A percentile compares a stretch with the other conserved stretches of the same genome.
phyloP scores from a whole-genome alignment of 1,284 basidiomycete species.

The Bjerkandera adusta region DNA sequence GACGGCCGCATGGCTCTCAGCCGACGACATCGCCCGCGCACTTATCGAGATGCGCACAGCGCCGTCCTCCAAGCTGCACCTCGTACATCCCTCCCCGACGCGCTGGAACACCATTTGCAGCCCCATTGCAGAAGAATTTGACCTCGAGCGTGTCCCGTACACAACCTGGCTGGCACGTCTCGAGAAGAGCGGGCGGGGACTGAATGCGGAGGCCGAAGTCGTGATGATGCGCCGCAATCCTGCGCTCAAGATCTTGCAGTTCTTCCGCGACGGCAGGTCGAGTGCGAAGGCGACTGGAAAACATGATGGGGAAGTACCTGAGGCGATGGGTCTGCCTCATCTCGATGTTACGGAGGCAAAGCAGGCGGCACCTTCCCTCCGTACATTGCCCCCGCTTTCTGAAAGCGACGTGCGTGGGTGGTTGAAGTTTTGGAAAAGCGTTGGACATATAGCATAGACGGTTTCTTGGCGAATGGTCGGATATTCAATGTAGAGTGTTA shows the following conservation, averaged over 20 bases:
- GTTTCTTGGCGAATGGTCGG: too few species aligned
- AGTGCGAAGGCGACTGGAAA: background rate
- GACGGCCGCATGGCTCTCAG: slow-evolving; percentile 21
- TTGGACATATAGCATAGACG: too few species aligned
- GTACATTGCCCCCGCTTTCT: slow-evolving; percentile 4
- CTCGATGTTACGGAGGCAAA: slow-evolving; percentile 5
- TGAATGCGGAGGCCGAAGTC: slow-evolving; percentile 2
- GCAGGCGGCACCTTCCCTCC: slow-evolving; percentile 8
- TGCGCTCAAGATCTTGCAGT: slow-evolving; percentile 18
- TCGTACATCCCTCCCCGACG: slow-evolving; percentile 20
- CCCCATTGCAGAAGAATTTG: slow-evolving; percentile 11
- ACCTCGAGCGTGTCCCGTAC: slow-evolving; percentile 15
- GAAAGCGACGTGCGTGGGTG: background rate
- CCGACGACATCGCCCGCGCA: slow-evolving; percentile 18
- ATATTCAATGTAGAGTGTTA: too few species aligned
- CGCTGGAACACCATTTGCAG: slow-evolving; percentile 15
- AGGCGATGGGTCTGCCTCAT: slow-evolving; percentile 10
- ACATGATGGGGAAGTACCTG: background rate
- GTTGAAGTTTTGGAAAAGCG: too few species aligned
- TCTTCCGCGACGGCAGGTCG: slow-evolving; percentile 21
- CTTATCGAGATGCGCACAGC: slow-evolving; percentile 21
- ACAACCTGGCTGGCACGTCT: slow-evolving; percentile 19
- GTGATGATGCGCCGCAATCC: slow-evolving; percentile 13
- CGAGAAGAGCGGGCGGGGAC: slow-evolving; percentile 9
- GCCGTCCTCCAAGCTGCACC: slow-evolving; percentile 15